Evolutionary conservation across 1,284 basidiomycete genomes (phyloP).

Genomic region (Cryptococcus floricola): DNA sequence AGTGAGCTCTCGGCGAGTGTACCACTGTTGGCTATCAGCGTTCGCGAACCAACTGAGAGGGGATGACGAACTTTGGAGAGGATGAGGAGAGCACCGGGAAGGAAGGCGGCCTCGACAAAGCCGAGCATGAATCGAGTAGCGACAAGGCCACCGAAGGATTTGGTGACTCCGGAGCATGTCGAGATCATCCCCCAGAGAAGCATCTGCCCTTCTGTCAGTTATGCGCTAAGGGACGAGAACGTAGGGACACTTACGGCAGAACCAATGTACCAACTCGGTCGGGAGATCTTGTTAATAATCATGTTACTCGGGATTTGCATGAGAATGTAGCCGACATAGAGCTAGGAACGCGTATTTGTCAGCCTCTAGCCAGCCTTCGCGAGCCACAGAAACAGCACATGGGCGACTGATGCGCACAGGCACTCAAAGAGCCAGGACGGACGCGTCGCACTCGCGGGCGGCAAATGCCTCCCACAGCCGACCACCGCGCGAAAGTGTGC

Average conservation of each 20-base stretch:
- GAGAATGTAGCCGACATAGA: conserved; percentile 20
- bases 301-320: conserved; percentile 35
- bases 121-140: conserved; percentile 29
- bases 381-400: conserved; percentile 3
- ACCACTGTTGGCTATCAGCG: conserved; percentile 18
- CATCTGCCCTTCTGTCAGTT: conserved; percentile 13
- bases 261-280: conserved; percentile 32
- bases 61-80: conserved; percentile 51
- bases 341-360: background rate
- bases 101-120: conserved; percentile 34
- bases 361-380: background rate
- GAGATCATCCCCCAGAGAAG: conserved; percentile 37
- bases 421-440: no score
- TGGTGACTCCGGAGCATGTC: conserved; percentile 27
- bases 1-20: conserved; percentile 34
- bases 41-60: background rate
- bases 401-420: background rate
- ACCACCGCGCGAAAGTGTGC: no score
- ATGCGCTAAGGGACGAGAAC: background rate
- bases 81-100: conserved; percentile 49
- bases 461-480: no score
- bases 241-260: conserved; percentile 17
- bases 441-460: no score
- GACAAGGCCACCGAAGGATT: conserved; percentile 28
- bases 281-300: conserved; percentile 35